These are phyloP conservation scores for Plasmodium inui DNA, from an alignment of 169 alveolate species.

Conservation along the genomic window DNA sequence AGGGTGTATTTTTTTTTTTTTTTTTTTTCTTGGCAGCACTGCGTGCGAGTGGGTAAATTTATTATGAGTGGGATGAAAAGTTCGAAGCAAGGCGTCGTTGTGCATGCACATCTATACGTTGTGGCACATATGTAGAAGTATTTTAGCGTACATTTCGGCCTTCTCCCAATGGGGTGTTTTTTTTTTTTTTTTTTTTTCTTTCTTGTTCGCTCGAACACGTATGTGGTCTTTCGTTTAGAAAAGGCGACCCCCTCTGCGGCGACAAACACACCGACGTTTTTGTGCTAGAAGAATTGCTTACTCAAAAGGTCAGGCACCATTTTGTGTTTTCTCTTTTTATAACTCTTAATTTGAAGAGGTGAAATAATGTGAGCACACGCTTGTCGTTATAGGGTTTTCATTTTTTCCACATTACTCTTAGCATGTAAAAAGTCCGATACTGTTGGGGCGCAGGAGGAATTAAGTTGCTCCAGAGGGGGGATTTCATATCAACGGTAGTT, in stretches of 20 bases:
- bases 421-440: neutral
- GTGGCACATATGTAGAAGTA: neutral
- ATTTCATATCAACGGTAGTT: neutral
- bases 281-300: neutral
- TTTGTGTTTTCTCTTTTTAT: neutral
- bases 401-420: neutral
- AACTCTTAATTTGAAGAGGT: neutral
- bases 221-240: neutral
- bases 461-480: neutral
- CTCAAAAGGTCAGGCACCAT: neutral
- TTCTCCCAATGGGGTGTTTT: neutral
- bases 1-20: neutral
- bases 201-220: neutral
- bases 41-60: neutral
- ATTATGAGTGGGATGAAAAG: neutral
- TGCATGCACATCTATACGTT: neutral
- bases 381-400: neutral
- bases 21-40: neutral
- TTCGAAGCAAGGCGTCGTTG: neutral
- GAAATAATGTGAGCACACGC: neutral
- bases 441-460: neutral
- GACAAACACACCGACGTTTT: neutral
- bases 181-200: neutral
- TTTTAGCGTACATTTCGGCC: neutral
- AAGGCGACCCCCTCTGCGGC: neutral